phyloP scores from a whole-genome alignment of 1,284 basidiomycete genomes.

The Moesziomyces sp. region DNA sequence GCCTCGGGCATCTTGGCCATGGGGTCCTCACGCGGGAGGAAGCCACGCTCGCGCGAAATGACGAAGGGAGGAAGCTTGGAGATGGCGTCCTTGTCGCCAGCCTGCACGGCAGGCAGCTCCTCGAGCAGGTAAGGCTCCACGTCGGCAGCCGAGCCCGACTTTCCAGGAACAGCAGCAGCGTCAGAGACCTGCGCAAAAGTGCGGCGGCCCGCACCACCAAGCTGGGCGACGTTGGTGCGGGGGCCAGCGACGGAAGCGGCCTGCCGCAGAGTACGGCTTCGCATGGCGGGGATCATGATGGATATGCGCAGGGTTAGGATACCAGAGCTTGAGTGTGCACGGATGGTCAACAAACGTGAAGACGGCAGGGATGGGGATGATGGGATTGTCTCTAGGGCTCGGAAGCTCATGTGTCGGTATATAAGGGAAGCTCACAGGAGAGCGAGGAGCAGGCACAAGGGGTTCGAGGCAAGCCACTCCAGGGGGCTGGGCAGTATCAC shows the following conservation, averaged over 20 bases:
- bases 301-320: neutral
- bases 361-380: neutral
- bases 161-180: constrained; percentile 16
- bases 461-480: neutral
- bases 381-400: neutral
- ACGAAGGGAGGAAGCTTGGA: constrained; percentile 52
- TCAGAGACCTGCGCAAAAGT: constrained; percentile 44
- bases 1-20: constrained; percentile 44
- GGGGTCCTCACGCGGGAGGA: constrained; percentile 58
- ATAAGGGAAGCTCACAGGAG: neutral
- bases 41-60: constrained; percentile 51
- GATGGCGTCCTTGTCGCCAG: constrained; percentile 39
- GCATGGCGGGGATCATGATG: constrained; percentile 29
- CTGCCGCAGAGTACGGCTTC: constrained; percentile 27
- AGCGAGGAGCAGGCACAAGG: neutral
- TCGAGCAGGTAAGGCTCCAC: constrained; percentile 58
- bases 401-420: neutral
- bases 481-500: neutral
- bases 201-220: constrained; percentile 7
- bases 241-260: constrained; percentile 3
- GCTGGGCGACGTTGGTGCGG: neutral
- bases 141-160: constrained; percentile 6
- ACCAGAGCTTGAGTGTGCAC: too few relatives aligned
- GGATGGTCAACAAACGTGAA: neutral
- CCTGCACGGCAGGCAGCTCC: constrained; percentile 31